phyloP scores from a whole-genome alignment of 2,329 filamentous ascomycete species.

The Rachicladosporium sp. region DNA sequence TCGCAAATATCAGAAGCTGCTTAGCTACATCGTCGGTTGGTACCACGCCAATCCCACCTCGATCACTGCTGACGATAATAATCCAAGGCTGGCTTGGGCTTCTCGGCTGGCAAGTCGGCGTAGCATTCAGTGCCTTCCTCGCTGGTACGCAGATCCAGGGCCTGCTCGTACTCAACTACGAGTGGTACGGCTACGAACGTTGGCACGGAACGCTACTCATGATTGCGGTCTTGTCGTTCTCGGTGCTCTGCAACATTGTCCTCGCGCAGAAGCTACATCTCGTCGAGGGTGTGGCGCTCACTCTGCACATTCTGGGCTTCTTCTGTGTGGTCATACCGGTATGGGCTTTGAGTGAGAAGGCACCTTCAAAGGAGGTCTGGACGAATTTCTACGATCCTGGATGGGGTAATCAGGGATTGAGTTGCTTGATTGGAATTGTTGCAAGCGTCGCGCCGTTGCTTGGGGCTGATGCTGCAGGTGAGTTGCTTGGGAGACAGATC shows the following conservation, averaged over 20 bases:
- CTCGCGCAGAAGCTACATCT: slow-evolving; percentile 31
- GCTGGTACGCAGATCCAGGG: slow-evolving; percentile 32
- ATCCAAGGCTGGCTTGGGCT: slow-evolving; percentile 29
- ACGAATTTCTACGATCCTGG: slow-evolving; percentile 10
- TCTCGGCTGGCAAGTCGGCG: slow-evolving; percentile 31
- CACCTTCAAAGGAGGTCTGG: slow-evolving; percentile 5
- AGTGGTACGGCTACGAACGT: slow-evolving; percentile 21
- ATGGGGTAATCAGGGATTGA: slow-evolving; percentile 19
- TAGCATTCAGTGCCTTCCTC: slow-evolving; percentile 30
- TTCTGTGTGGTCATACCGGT: slow-evolving; percentile 37
- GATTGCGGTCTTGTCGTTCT: slow-evolving; percentile 26
- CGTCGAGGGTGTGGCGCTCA: slow-evolving; percentile 31
- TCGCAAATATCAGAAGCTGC: slow-evolving; percentile 26
- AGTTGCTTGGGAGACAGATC: slow-evolving; percentile 11
- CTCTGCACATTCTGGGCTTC: slow-evolving; percentile 41
- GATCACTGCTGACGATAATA: slow-evolving; percentile 16
- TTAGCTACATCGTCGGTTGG: slow-evolving; percentile 35
- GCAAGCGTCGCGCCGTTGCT: slow-evolving; percentile 11
- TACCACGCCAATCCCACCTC: slow-evolving; percentile 24
- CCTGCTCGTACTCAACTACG: slow-evolving; percentile 26
- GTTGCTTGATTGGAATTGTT: slow-evolving; percentile 12
- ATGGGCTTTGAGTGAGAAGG: slow-evolving; percentile 1
- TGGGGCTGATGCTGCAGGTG: slow-evolving; percentile 11
- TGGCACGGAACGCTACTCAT: slow-evolving; percentile 32
- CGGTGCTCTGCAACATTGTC: slow-evolving; percentile 35